Evolutionary conservation across 2,329 filamentous ascomycete genomes (phyloP).

Genomic region (Xylariomycetidae sp.): DNA sequence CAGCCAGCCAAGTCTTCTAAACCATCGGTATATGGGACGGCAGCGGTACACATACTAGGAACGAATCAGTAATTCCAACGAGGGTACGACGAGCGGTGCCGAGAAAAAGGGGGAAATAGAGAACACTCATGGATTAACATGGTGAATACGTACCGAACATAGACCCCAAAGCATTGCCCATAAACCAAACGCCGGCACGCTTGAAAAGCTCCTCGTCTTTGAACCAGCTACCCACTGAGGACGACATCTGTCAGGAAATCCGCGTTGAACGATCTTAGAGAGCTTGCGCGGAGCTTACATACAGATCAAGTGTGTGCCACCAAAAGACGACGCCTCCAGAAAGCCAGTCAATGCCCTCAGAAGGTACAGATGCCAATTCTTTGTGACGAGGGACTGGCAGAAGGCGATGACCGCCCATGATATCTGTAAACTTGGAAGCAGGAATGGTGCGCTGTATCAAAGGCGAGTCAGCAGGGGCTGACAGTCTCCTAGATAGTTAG

Average conservation of each 20-base stretch:
- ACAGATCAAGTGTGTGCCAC: constrained; percentile 28
- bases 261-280: background rate
- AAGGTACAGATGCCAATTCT: constrained; percentile 26
- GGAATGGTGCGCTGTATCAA: constrained; percentile 20
- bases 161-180: constrained; percentile 22
- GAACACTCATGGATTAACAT: too few relatives aligned
- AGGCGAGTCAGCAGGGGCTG: background rate
- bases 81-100: too few relatives aligned
- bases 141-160: too few relatives aligned
- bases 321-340: constrained; percentile 28
- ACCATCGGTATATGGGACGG: too few relatives aligned
- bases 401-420: constrained; percentile 29
- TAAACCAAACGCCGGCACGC: constrained; percentile 23
- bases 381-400: constrained; percentile 23
- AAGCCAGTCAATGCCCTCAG: constrained; percentile 27
- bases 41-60: too few relatives aligned
- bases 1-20: too few relatives aligned
- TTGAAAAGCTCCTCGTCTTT: constrained; percentile 26
- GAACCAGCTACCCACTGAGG: constrained; percentile 15
- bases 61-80: too few relatives aligned
- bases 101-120: too few relatives aligned
- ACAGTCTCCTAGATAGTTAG: background rate
- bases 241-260: too few relatives aligned
- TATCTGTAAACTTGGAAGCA: constrained; percentile 26
- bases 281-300: background rate